These are phyloP conservation scores for Torulaspora maleeae DNA, from an alignment of 805 yeast genomes.

Conservation along the genomic window DNA sequence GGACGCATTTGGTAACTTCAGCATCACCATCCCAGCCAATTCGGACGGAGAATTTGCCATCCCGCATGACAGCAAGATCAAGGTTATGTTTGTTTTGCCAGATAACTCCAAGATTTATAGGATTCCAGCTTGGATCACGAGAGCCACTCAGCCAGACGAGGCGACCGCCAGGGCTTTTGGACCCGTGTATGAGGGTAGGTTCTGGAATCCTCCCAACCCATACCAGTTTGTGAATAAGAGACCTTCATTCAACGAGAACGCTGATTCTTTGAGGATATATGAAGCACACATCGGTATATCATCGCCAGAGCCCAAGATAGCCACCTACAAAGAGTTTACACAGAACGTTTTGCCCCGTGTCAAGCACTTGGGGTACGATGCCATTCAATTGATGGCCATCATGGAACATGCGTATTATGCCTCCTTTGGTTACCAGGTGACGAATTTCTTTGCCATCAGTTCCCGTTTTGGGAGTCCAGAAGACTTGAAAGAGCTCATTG, in stretches of 20 bases:
- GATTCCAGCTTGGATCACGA: conserved; percentile 80
- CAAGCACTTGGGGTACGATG: conserved; percentile 79
- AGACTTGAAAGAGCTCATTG: conserved; percentile 83
- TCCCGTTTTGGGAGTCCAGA: conserved; percentile 95
- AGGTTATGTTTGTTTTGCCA: conserved; percentile 59
- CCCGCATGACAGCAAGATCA: conserved; percentile 75
- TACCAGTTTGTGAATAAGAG: conserved; percentile 61
- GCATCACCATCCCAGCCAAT: conserved; percentile 51
- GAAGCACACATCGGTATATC: conserved; percentile 97
- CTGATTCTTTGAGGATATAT: conserved; percentile 63
- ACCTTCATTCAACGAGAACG: conserved; percentile 47
- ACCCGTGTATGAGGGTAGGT: conserved; percentile 72
- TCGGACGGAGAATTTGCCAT: conserved; percentile 49
- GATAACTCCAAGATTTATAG: conserved; percentile 71
- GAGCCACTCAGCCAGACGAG: conserved; percentile 73
- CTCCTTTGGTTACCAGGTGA: conserved; percentile 95
- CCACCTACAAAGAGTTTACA: conserved; percentile 82
- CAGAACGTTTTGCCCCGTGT: conserved; percentile 76
- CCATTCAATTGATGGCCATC: conserved; percentile 93
- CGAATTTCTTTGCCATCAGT: conserved; percentile 84
- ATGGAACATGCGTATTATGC: conserved; percentile 99
- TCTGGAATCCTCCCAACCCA: conserved; percentile 75
- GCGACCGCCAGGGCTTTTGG: conserved; percentile 41
- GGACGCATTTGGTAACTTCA: conserved; percentile 71
- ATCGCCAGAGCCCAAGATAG: conserved; percentile 80